phyloP scores from a whole-genome alignment of 345 rosid species.

The Jatropha curcas region DNA sequence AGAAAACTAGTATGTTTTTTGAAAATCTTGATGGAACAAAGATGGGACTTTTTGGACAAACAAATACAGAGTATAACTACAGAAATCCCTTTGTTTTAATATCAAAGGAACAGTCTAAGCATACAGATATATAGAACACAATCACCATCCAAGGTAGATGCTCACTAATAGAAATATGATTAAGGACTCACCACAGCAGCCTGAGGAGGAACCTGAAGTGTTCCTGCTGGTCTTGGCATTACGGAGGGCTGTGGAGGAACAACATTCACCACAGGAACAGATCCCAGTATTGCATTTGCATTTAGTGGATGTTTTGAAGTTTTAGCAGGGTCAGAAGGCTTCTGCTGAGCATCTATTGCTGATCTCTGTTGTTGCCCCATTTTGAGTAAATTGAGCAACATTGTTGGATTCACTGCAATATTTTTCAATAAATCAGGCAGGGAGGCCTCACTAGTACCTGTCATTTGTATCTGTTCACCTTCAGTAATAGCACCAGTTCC shows the following conservation, averaged over 20 bases:
- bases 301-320: slow-evolving; percentile 41
- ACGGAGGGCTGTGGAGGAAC: slow-evolving; percentile 41
- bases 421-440: slow-evolving; percentile 61
- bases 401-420: slow-evolving; percentile 74
- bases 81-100: background rate
- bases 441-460: slow-evolving; percentile 21
- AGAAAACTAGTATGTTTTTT: background rate
- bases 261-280: slow-evolving; percentile 33
- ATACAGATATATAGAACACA: background rate
- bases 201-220: slow-evolving; percentile 45
- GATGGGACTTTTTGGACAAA: background rate
- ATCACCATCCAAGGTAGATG: background rate
- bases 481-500: slow-evolving; percentile 27
- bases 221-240: slow-evolving; percentile 48
- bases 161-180: slow-evolving; percentile 5
- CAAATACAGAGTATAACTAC: background rate
- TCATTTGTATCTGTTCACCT: slow-evolving; percentile 11
- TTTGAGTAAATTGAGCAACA: slow-evolving; percentile 66
- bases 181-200: slow-evolving; percentile 47
- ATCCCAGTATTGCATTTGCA: slow-evolving; percentile 42
- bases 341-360: slow-evolving; percentile 47
- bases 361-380: slow-evolving; percentile 67
- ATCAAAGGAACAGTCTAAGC: background rate
- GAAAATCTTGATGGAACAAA: background rate
- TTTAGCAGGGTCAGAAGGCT: slow-evolving; percentile 38